Percentiles rank a stretch among this genome's conserved stretches.
Evolutionary conservation across 768 basidiomycete genomes (phyloP).

Genomic region (Cystofilobasidium ferigula): DNA sequence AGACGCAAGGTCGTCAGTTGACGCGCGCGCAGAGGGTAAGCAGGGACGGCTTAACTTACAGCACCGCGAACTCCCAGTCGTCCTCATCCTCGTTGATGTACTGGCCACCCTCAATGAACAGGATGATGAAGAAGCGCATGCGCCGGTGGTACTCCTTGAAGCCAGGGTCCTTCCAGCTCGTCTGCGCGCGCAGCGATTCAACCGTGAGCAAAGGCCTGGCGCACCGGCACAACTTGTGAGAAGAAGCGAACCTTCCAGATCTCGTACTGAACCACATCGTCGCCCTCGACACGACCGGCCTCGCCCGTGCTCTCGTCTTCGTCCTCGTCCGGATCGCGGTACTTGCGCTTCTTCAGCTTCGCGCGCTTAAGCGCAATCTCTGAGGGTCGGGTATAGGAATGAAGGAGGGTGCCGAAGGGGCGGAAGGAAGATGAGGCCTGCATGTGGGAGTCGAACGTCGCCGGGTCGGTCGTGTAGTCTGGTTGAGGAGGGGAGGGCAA

Average conservation of each 20-base stretch:
- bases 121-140: constrained; percentile 87
- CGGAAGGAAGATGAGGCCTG: constrained; percentile 61
- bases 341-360: constrained; percentile 34
- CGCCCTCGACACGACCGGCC: background rate
- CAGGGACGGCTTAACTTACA: constrained; percentile 48
- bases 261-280: constrained; percentile 25
- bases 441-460: constrained; percentile 56
- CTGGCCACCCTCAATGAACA: constrained; percentile 91
- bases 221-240: constrained; percentile 1
- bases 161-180: constrained; percentile 71
- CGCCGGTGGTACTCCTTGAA: constrained; percentile 81
- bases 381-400: constrained; percentile 59
- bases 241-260: constrained; percentile 66
- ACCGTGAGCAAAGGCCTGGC: constrained; percentile 1
- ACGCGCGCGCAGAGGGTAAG: background rate
- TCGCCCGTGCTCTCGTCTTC: background rate
- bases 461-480: constrained; percentile 63
- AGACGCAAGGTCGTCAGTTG: background rate
- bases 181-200: constrained; percentile 40
- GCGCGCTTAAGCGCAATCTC: constrained; percentile 49
- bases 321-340: constrained; percentile 11
- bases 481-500: background rate
- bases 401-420: constrained; percentile 63
- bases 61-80: constrained; percentile 78
- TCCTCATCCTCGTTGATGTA: constrained; percentile 89